Evolutionary conservation across 495 filamentous ascomycete genomes (phyloP), one percentile per base, ranked within the genome.

Genomic region (Cercophora samala): DNA sequence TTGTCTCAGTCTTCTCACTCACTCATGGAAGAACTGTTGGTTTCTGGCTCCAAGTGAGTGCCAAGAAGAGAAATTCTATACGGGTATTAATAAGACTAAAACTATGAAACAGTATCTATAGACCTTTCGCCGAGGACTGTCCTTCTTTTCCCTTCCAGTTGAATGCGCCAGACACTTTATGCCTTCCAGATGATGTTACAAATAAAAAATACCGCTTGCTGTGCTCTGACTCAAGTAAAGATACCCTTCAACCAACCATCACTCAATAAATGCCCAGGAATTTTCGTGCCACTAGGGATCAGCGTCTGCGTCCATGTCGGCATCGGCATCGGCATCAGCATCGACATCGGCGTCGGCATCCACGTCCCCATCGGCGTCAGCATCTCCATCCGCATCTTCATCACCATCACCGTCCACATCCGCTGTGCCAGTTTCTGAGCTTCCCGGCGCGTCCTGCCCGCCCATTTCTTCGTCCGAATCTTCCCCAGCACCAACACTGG

Each of bases 321-420:
- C 9, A 17, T 32, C 29, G 3, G 29, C 29, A 32, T 46, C 37
- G 9, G 15, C 15, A 46, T 46, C 37, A 9, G 37, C 37, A 46
- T 46, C 37, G 37, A 17, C 13, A 17, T 46, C 22, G 24, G 55
- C 70, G 15, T 46, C 22, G 25, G 51, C 70, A 19, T 73, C 75
- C 52, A 64, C 64, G 13, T 80, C 76, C 2, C 58, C 70, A 51
- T 74, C 73, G 15, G 70, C 70, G 60, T 77, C 76, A 5, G 58
- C 61, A 64, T 68, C 66, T 0, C 22, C 52, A 23, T 71, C 69
- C 0, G 42, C 68, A 51, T 67, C 68, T 2, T 37, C 64, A 18
- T 67, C 65, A 9, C 56, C 60, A 23, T 68, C 71, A 0, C 24
- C n/a, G 6, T 19, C n/a, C 11, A 2, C 53, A 21, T 56, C 53